A percentile compares a stretch with the other conserved stretches of the same genome.
These are phyloP conservation scores for Pseudogymnoascus sp. DNA, from an alignment of 2,329 filamentous ascomycete species.

Conservation along the genomic window DNA sequence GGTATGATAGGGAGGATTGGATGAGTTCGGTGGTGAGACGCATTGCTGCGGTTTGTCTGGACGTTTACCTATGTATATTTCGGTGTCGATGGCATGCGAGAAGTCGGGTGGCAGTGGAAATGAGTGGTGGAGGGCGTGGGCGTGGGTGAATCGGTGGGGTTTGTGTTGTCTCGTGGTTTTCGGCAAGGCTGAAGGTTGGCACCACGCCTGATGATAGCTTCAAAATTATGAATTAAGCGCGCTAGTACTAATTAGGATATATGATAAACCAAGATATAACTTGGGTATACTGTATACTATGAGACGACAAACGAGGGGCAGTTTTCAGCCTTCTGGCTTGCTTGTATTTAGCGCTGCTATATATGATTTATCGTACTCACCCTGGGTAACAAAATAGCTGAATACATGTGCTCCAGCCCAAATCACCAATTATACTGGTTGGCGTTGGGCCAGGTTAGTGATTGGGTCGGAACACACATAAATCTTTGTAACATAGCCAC, in stretches of 20 bases:
- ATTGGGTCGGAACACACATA: too few species aligned
- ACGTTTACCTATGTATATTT: constrained; percentile 8
- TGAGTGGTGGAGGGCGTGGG: neutral
- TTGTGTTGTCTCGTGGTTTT: constrained; percentile 8
- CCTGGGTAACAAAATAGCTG: too few species aligned
- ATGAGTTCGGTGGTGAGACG: constrained; percentile 94
- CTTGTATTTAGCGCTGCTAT: too few species aligned
- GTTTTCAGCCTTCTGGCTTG: too few species aligned
- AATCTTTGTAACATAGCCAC: neutral
- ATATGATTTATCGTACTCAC: too few species aligned
- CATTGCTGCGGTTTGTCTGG: constrained; percentile 48
- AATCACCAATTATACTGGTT: too few species aligned
- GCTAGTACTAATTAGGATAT: constrained; percentile 5
- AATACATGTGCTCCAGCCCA: too few species aligned
- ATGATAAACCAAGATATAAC: too few species aligned
- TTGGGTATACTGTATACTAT: too few species aligned
- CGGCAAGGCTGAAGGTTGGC: constrained; percentile 11
- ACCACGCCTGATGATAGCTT: constrained; percentile 6
- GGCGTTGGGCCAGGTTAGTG: too few species aligned
- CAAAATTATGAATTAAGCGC: constrained; percentile 5
- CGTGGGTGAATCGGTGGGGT: neutral
- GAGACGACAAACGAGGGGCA: too few species aligned
- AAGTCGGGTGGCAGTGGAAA: neutral
- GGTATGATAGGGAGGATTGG: constrained; percentile 89
- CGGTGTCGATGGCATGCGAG: neutral